phyloP scores from a whole-genome alignment of 1,284 basidiomycete species.

The Calocybe gambosa region DNA sequence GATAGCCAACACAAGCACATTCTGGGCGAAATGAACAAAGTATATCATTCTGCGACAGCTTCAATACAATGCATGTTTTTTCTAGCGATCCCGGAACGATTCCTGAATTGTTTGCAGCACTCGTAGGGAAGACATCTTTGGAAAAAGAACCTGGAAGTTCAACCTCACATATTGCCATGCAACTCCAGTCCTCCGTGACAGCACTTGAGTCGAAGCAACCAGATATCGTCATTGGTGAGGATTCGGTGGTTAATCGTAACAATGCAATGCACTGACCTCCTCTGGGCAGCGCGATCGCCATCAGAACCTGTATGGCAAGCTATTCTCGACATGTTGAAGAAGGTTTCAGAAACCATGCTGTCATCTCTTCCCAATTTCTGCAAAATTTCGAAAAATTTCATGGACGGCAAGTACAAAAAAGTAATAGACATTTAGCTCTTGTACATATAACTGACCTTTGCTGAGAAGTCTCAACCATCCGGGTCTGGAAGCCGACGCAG shows the following conservation, averaged over 20 bases:
- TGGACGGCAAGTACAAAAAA: conserved; percentile 88
- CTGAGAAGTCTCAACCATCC: conserved; percentile 21
- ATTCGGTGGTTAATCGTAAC: not conserved
- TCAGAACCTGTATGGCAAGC: conserved; percentile 81
- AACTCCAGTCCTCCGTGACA: conserved; percentile 51
- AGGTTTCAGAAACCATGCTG: conserved; percentile 62
- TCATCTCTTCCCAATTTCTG: conserved; percentile 86
- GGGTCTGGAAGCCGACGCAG: conserved; percentile 53
- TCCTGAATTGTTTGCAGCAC: conserved; percentile 26
- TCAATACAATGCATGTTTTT: conserved; percentile 48
- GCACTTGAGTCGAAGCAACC: conserved; percentile 60
- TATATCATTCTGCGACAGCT: conserved; percentile 53
- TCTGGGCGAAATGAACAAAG: conserved; percentile 68
- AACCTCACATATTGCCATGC: conserved; percentile 39
- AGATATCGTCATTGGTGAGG: conserved; percentile 59
- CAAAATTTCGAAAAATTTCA: conserved; percentile 86
- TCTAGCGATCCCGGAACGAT: conserved; percentile 4
- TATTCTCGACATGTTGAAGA: conserved; percentile 68
- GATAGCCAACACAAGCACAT: conserved; percentile 90
- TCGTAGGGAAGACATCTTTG: conserved; percentile 34
- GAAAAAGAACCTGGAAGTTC: conserved; percentile 35
- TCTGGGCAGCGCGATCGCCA: conserved; percentile 43
- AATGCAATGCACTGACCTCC: not conserved
- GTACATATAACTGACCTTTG: conserved; percentile 1
- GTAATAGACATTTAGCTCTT: conserved; percentile 30